Evolutionary conservation across 225 moss, liverwort and hornwort species (phyloP), one percentile per base, ranked within the genome.

Genomic region (Ulota crispa): DNA sequence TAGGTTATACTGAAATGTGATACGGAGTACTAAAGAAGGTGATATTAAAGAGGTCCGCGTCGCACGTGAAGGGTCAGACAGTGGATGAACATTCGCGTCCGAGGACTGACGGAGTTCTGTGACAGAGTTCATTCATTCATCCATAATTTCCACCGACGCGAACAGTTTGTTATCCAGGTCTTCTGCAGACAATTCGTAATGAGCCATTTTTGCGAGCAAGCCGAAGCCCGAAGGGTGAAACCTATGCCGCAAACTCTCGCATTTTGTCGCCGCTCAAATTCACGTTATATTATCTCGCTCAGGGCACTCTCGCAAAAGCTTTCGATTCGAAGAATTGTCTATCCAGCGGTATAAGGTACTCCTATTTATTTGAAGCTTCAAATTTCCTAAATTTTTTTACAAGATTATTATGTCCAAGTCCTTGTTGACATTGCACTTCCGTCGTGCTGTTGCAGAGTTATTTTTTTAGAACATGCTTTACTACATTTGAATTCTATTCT

Each of bases 141-240:
- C 28, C 50, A 27, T 2, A 60, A 23, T 3, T 1, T 36, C 23
- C 10, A 5, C 73, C 1, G 36, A 54, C 3, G 27, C 10, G 19
- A 79, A 28, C 71, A 59, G 57, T 85, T 75, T 72, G 77, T 73
- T 78, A 82, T 78, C 81, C 72, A 37, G 47, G 72, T 39, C 3
- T 39, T 37, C 14, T 59, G 5, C 41, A 26, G 6, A 30, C 47
- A 56, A 56, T 77, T 41, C 36, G 21, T 20, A 1, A 14, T 12
- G 31, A 68, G 64, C 28, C 1, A 12, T 3, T 3, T 24, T 30
- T 21, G 31, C 23, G 54, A 15, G 23, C 59, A 13, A 16, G 69
- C 16, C 18, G 26, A 8, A 27, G 3, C 62, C 16, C 18, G 26
- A 8, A 27, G 3, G 9, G 32, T 19, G 55, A 3, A 65, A 39